Evolutionary conservation across 108 stramenopile genomes (phyloP), one percentile per base, ranked within the genome.

Genomic region (Nitzschia palea): DNA sequence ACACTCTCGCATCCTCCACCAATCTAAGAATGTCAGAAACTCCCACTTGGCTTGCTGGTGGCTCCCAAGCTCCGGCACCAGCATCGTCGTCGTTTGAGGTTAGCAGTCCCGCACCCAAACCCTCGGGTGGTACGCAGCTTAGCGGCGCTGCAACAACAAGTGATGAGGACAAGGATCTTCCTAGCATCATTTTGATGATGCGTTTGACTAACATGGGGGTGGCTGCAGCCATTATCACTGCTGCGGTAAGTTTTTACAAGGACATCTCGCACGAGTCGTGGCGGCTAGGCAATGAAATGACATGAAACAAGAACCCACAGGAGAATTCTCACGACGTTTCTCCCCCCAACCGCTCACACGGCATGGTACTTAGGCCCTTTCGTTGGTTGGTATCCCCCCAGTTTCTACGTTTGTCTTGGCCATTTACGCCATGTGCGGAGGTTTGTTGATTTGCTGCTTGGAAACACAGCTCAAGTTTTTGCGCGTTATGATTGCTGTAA

Each of bases 391-490:
- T 33, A 35, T 91, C 14, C 86, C 86, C 6, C 22, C 66, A 6
- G 44, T 85, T 22, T 81, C 84, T 15, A 74, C 76, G 15, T 88
- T 84, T 72, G 82, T 94, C 14, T 58, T 86, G 60, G 78, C 88
- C 1, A 69, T 94, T 44, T 94, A 94, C 62, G 85, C 90, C 35
- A 76, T 74, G 30, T 88, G 80, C 33, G 93, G 93, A 52, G 86
- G 87, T 15, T 9, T 84, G 1, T 74, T 94, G 37, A 84, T 94
- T 66, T 94, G 93, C 73, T 90, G 89, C 55, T 67, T 94, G 36
- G 93, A 94, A 75, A 93, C 92, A 3, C 92, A 93, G 65, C 80
- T 93, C 18, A 93, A 93, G 66, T 90, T 93, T 73, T 61, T 94
- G 27, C 81, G 92, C 32, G 89, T 86, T 15, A 76, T 85, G 55